A percentile compares a stretch with the other conserved stretches of the same genome.
These are phyloP conservation scores for Aspergillus coremiiformis DNA, from an alignment of 495 filamentous ascomycete genomes.

Conservation along the genomic window DNA sequence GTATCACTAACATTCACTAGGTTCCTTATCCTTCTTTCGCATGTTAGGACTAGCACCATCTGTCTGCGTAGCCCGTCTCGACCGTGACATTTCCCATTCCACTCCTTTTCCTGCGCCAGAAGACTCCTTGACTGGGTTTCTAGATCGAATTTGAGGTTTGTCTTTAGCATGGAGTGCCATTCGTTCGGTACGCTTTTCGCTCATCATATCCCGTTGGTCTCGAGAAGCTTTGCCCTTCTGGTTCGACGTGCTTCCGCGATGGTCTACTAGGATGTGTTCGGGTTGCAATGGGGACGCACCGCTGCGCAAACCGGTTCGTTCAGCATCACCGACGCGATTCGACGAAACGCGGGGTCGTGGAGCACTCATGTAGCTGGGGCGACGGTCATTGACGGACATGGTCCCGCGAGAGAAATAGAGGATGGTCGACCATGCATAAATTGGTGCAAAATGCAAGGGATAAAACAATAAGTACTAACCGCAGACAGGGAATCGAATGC, in stretches of 20 bases:
- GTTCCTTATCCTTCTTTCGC: slow-evolving; percentile 33
- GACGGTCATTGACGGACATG: slow-evolving; percentile 43
- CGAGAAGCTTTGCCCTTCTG: slow-evolving; percentile 29
- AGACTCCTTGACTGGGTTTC: slow-evolving; percentile 58
- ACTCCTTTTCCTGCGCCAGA: slow-evolving; percentile 33
- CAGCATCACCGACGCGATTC: slow-evolving; percentile 38
- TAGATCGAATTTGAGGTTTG: slow-evolving; percentile 51
- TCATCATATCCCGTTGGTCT: slow-evolving; percentile 26
- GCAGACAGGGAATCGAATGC: background rate
- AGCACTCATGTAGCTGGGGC: slow-evolving; percentile 39
- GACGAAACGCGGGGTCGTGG: slow-evolving; percentile 42
- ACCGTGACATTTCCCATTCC: slow-evolving; percentile 38
- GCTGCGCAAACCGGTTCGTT: slow-evolving; percentile 25
- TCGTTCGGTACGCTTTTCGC: slow-evolving; percentile 36
- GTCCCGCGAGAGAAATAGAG: slow-evolving; percentile 20
- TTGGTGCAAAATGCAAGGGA: background rate
- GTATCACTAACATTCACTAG: slow-evolving; percentile 26
- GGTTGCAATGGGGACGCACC: slow-evolving; percentile 28
- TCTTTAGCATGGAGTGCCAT: slow-evolving; percentile 57
- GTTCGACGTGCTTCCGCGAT: slow-evolving; percentile 30
- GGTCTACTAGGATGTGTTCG: slow-evolving; percentile 32
- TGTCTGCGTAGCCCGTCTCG: slow-evolving; percentile 27
- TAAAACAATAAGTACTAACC: slow-evolving; percentile 1
- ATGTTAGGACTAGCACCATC: slow-evolving; percentile 39
- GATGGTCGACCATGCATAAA: slow-evolving; percentile 17